These are phyloP conservation scores for Dalbergia cochinchinensis DNA, from an alignment of 306 rosid genomes.

Conservation along the genomic window DNA sequence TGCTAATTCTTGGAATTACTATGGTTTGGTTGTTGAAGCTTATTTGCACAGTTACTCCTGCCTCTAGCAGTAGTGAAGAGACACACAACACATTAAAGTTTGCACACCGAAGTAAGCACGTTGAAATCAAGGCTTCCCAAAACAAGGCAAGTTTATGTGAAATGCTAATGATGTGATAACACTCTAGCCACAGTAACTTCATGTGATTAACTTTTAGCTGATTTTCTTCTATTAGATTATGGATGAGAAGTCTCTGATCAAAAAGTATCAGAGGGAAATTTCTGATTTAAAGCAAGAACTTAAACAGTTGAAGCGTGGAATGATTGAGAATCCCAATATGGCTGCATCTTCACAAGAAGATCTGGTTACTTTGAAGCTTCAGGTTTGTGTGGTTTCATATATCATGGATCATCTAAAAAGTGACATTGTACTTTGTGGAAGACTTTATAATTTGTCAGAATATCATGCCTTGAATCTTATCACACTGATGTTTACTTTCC, in stretches of 20 bases:
- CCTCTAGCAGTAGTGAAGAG: constrained; percentile 94
- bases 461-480: constrained; percentile 13
- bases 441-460: constrained; percentile 17
- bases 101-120: constrained; percentile 90
- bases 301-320: constrained; percentile 78
- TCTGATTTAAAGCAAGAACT: constrained; percentile 82
- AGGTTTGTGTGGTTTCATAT: constrained; percentile 49
- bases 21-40: constrained; percentile 62
- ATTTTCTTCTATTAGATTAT: constrained; percentile 67
- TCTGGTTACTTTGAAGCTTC: constrained; percentile 64
- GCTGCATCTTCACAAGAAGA: constrained; percentile 61
- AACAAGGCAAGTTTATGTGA: constrained; percentile 62
- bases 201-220: background rate
- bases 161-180: constrained; percentile 21
- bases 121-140: constrained; percentile 87
- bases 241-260: constrained; percentile 91
- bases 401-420: constrained; percentile 16
- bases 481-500: constrained; percentile 25
- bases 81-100: constrained; percentile 90
- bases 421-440: constrained; percentile 8
- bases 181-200: constrained; percentile 13
- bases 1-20: constrained; percentile 21
- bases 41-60: constrained; percentile 92
- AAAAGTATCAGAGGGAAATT: constrained; percentile 91
- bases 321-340: constrained; percentile 64